Evolutionary conservation across 768 basidiomycete species (phyloP).

Genomic region (Trametes cingulata): DNA sequence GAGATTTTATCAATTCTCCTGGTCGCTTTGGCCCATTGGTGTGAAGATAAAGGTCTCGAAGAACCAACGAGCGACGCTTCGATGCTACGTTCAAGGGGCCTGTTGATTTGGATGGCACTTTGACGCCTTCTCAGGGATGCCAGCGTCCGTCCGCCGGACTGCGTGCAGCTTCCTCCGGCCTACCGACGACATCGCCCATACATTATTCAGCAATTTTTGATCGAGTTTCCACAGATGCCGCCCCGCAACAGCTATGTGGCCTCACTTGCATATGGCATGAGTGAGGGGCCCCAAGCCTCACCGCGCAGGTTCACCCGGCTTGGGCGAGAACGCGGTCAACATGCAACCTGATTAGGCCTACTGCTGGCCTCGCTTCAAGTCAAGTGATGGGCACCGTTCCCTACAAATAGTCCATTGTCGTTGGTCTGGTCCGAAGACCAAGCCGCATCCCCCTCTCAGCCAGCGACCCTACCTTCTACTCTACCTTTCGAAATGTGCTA

Average conservation of each 20-base stretch:
- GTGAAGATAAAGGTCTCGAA: slow-evolving; percentile 12
- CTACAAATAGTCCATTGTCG: slow-evolving; percentile 20
- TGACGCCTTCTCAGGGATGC: slow-evolving; percentile 19
- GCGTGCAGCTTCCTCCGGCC: slow-evolving; percentile 20
- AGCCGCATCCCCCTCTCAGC: slow-evolving; percentile 22
- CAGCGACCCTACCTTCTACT: slow-evolving; percentile 22
- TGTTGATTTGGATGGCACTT: slow-evolving; percentile 12
- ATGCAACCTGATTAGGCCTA: slow-evolving; percentile 36
- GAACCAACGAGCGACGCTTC: slow-evolving; percentile 19
- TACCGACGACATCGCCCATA: slow-evolving; percentile 20
- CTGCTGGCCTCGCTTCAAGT: slow-evolving; percentile 31
- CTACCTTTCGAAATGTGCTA: slow-evolving; percentile 58
- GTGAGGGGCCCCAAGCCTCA: slow-evolving; percentile 37
- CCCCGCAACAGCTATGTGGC: slow-evolving; percentile 21
- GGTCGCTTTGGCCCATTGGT: slow-evolving; percentile 13
- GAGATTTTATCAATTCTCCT: slow-evolving; percentile 22
- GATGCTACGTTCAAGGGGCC: slow-evolving; percentile 16
- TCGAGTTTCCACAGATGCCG: slow-evolving; percentile 24
- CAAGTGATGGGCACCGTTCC: slow-evolving; percentile 26
- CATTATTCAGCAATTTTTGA: slow-evolving; percentile 26
- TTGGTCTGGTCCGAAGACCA: slow-evolving; percentile 6
- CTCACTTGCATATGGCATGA: slow-evolving; percentile 24
- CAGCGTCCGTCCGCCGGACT: slow-evolving; percentile 14
- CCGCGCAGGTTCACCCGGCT: slow-evolving; percentile 36
- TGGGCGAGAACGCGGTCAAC: slow-evolving; percentile 40